Evolutionary conservation across 306 rosid species (phyloP).

Genomic region (Begonia loranthoides): DNA sequence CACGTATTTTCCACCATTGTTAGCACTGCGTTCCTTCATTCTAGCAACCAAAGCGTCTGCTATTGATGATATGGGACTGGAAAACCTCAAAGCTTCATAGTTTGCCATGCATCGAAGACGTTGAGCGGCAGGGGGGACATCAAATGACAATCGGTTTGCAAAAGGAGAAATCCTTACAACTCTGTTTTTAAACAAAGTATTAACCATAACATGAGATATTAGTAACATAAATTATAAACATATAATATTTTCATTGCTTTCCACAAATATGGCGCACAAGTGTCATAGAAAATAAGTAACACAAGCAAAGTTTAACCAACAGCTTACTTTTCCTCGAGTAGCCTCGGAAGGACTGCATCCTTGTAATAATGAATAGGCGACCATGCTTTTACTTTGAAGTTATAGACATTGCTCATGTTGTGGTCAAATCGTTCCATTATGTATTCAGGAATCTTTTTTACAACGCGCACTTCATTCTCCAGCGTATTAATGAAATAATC

Average conservation of each 20-base stretch:
- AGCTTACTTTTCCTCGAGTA: slow-evolving; percentile 90
- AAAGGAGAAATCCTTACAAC: slow-evolving; percentile 93
- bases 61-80: slow-evolving; percentile 46
- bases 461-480: slow-evolving; percentile 73
- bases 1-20: slow-evolving; percentile 76
- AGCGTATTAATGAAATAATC: slow-evolving; percentile 55
- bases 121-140: slow-evolving; percentile 90
- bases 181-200: slow-evolving; percentile 23
- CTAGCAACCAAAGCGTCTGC: slow-evolving; percentile 74
- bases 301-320: slow-evolving; percentile 14
- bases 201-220: too few relatives aligned
- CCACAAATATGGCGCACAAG: too few relatives aligned
- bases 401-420: slow-evolving; percentile 84
- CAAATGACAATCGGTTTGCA: slow-evolving; percentile 88
- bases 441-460: slow-evolving; percentile 66
- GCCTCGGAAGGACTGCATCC: slow-evolving; percentile 78
- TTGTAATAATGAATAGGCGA: slow-evolving; percentile 66
- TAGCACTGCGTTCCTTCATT: slow-evolving; percentile 76
- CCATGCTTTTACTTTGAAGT: slow-evolving; percentile 96
- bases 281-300: too few relatives aligned
- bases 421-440: slow-evolving; percentile 93
- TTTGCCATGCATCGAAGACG: slow-evolving; percentile 90
- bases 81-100: slow-evolving; percentile 70
- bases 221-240: too few relatives aligned
- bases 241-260: too few relatives aligned